phyloP scores from a whole-genome alignment of 805 yeast species.

The Spathaspora girioi region DNA sequence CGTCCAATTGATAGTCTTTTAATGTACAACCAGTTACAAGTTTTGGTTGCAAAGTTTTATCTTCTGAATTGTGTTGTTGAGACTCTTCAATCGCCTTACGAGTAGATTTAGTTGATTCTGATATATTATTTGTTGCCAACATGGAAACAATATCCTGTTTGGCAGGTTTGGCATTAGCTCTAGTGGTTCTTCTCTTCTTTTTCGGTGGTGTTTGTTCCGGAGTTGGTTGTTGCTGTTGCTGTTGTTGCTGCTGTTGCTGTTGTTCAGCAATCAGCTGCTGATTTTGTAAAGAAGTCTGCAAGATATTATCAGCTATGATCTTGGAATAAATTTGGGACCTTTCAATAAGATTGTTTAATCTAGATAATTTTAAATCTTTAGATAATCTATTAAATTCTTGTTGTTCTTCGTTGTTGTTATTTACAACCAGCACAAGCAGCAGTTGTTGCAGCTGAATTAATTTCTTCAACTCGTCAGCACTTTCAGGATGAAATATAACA shows the following conservation, averaged over 20 bases:
- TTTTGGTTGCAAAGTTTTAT: slow-evolving; percentile 21
- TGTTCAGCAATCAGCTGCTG: neutral
- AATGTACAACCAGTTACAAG: slow-evolving; percentile 47
- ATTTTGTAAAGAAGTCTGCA: slow-evolving; percentile 41
- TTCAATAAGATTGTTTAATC: slow-evolving; percentile 73
- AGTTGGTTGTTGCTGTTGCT: slow-evolving; percentile 4
- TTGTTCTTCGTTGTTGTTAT: slow-evolving; percentile 24
- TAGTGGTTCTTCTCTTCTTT: slow-evolving; percentile 13
- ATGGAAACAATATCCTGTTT: slow-evolving; percentile 14
- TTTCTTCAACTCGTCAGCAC: slow-evolving; percentile 2
- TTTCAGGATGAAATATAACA: slow-evolving; percentile 1
- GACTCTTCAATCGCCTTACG: slow-evolving; percentile 23
- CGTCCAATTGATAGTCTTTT: slow-evolving; percentile 85
- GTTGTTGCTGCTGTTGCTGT: slow-evolving; percentile 3
- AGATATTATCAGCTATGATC: slow-evolving; percentile 76
- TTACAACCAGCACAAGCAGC: neutral
- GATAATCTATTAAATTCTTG: slow-evolving; percentile 42
- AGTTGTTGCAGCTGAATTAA: slow-evolving; percentile 4
- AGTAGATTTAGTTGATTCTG: slow-evolving; percentile 15
- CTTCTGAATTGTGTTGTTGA: slow-evolving; percentile 12
- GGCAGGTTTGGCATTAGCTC: slow-evolving; percentile 5
- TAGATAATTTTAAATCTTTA: slow-evolving; percentile 55
- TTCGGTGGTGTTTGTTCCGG: slow-evolving; percentile 17
- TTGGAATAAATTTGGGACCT: slow-evolving; percentile 84
- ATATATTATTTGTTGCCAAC: slow-evolving; percentile 13